phyloP scores from a whole-genome alignment of 371 early-diverging fungal genomes.

The Mortierella sp. region DNA sequence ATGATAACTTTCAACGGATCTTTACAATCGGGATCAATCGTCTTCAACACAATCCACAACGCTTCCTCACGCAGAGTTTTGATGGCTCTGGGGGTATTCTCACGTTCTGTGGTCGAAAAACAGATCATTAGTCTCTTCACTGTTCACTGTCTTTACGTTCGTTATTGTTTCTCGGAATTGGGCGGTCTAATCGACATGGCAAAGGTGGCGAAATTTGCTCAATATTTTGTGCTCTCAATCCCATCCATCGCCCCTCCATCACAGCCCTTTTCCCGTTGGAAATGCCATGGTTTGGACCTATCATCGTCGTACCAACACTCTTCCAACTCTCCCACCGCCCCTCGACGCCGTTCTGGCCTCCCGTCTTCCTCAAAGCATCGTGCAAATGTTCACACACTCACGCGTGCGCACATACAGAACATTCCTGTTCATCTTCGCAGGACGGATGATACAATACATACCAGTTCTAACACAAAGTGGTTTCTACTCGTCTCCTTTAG shows the following conservation, averaged over 20 bases:
- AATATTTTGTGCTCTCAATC: conserved; percentile 16
- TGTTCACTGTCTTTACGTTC: neutral
- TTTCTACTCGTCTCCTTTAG: conserved; percentile 24
- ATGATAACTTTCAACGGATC: neutral
- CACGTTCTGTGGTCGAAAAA: neutral
- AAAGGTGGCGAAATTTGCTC: conserved; percentile 13
- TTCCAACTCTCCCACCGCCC: conserved; percentile 1
- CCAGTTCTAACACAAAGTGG: neutral
- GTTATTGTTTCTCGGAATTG: neutral
- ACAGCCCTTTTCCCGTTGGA: conserved; percentile 13
- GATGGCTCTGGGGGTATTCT: neutral
- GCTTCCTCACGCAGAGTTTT: neutral
- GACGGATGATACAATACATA: neutral
- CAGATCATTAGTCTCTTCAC: neutral
- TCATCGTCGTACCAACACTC: neutral
- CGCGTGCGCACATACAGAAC: neutral
- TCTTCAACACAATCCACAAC: neutral
- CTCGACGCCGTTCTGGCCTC: conserved; percentile 8
- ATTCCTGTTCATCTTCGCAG: neutral
- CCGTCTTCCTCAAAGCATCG: neutral
- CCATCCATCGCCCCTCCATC: neutral
- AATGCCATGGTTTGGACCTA: conserved; percentile 6
- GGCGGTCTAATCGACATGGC: conserved; percentile 1
- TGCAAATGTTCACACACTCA: neutral
- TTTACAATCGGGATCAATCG: neutral